These are phyloP conservation scores for Raphanus sativus DNA, from an alignment of 345 rosid species.

Conservation along the genomic window DNA sequence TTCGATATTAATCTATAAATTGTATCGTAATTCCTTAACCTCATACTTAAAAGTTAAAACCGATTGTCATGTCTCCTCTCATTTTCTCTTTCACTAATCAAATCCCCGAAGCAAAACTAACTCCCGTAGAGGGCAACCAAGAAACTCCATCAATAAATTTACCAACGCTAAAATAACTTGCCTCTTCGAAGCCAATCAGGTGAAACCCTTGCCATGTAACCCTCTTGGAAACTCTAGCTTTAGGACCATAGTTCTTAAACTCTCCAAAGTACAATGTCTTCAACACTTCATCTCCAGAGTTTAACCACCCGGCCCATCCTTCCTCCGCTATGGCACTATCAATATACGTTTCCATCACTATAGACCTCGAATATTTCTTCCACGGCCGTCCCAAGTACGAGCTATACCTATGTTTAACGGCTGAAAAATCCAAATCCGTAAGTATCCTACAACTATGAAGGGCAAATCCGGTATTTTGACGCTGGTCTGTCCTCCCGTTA, in stretches of 20 bases:
- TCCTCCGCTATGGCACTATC: conserved; percentile 47
- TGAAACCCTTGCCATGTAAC: conserved; percentile 73
- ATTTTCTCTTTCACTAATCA: not conserved
- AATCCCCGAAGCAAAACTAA: conserved; percentile 41
- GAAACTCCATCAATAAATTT: conserved; percentile 64
- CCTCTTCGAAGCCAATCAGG: conserved; percentile 55
- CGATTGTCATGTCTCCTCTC: not conserved
- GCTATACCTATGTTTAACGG: conserved; percentile 32
- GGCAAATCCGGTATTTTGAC: conserved; percentile 74
- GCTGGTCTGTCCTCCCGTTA: conserved; percentile 59
- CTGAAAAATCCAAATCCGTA: conserved; percentile 38
- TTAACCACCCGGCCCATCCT: conserved; percentile 82
- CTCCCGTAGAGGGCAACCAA: conserved; percentile 75
- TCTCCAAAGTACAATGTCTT: conserved; percentile 81
- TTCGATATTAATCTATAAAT: not conserved
- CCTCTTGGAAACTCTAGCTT: conserved; percentile 54
- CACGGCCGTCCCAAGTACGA: conserved; percentile 84
- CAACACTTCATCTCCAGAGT: conserved; percentile 52
- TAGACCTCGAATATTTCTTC: conserved; percentile 65
- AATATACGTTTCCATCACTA: conserved; percentile 66
- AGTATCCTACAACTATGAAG: conserved; percentile 57
- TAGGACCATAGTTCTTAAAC: conserved; percentile 65
- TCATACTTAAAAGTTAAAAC: not conserved
- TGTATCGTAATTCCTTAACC: not conserved
- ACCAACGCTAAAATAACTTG: conserved; percentile 67